Base-by-base conservation (phyloP, 305 asterid species). In the Solanum hybrid region DNA sequence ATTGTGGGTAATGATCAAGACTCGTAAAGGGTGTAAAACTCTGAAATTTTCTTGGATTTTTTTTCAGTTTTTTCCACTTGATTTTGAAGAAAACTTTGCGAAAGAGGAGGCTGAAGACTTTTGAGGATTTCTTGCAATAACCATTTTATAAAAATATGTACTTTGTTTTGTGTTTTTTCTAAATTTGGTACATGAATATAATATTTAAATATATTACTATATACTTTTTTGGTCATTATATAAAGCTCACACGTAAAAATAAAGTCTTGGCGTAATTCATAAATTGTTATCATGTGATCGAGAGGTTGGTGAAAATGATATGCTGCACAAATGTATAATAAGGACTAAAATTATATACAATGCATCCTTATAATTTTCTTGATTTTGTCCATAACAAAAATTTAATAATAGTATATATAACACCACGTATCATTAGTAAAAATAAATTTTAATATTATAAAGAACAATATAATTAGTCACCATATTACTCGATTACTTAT, bases 1-100 rank as follows among this genome's bases (percentile, higher is more conserved):
- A 96, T 96, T 87, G 92, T 71, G 7, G 42, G 22, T 85, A 31
- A 57, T 31, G 11, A 31, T 51, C 31, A 85, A 85, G 14, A 85
- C 20, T 57, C 88, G 33, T 6, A 85, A 83, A 83, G 87, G 40
- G 40, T 46, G 87, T 83, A 83, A 31, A 51, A 57, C 88, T 8
- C 88, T 51, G 22, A 85, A 46, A 57, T 57, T 85, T 84, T 85
- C 76, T 85, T 85, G 76, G 11, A 85, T 85, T 11, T 57, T 2
- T 31, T 85, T 5, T 28, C 22, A 20, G 75, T 11, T 37, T 80
- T 37, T 81, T 81, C 29, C 57, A 39, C 33, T 81, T 22, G 76
- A 85, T 57, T 85, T 85, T 57, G 22, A 85, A 29, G 40, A 36
- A 11, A 83, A 46, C 0, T 75, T 75, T 79, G 33, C 20, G 11